Evolutionary conservation across 2,329 filamentous ascomycete genomes (phyloP), one percentile per base, ranked within the genome.

Genomic region (Huntiella bhutanensis): DNA sequence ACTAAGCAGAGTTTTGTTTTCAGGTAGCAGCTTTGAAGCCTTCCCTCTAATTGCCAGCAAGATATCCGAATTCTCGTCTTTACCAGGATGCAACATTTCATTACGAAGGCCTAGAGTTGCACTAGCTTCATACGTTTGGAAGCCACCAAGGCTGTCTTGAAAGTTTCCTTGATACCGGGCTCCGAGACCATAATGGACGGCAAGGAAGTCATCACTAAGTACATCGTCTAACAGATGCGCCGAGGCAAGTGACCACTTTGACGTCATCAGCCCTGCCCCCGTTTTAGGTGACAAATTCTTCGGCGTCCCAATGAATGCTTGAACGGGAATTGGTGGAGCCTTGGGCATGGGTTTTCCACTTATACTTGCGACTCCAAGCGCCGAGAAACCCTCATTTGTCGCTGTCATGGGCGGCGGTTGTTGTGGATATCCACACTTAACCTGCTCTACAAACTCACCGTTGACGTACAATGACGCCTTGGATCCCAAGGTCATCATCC

Each of bases 51-150:
- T 92, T 8, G 87, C 88, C 53, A 76, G 77, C 41, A 95, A 73
- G 44, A 98, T 94, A 54, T 96, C 88, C 1, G 91, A 96, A 43
- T 74, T 77, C 51, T 93, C 85, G 53, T 93, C 85, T 57, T 86
- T 92, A 10, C 86, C 87, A 1, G 84, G 80, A 60, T 93, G 83
- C 34, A 93, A 70, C 44, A 86, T 75, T 57, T 98, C 91, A 55
- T 96, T 96, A 40, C 88, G 80, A 45, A 95, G 70, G 49, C 92
- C 91, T 35, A 98, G 66, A 46, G 83, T 79, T 5, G 91, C 88
- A 1, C 91, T 96, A 5, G 91, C 88, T 55, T 82, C 77, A 58
- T 98, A 98, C 0, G 92, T 98, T 57, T 96, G 86, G 56, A 98
- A 93, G 1, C 86, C 88, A 4, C 92, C 91, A 11, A 98, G 70